Evolutionary conservation across 1,139 yeast genomes (phyloP).

Genomic region (Debaryomycetaceae sp.): DNA sequence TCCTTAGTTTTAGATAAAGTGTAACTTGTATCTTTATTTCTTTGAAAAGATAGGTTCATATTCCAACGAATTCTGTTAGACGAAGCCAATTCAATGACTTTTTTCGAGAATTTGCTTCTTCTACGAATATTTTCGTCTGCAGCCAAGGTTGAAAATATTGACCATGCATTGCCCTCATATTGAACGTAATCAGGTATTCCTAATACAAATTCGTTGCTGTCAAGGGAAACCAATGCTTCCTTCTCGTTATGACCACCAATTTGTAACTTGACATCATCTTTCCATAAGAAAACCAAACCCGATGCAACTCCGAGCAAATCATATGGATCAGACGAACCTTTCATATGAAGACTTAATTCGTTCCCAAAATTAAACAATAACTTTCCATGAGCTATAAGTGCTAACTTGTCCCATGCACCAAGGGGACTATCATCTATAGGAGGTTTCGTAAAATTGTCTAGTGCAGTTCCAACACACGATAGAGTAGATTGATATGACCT

Average conservation of each 20-base stretch:
- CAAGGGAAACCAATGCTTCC: slow-evolving; percentile 57
- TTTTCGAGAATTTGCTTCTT: slow-evolving; percentile 30
- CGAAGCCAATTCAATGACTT: slow-evolving; percentile 37
- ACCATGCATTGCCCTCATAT: slow-evolving; percentile 15
- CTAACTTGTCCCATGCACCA: slow-evolving; percentile 65
- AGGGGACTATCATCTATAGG: slow-evolving; percentile 81
- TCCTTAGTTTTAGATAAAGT: slow-evolving; percentile 29
- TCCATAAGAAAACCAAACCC: slow-evolving; percentile 82
- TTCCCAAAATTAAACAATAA: slow-evolving; percentile 50
- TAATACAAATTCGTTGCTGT: slow-evolving; percentile 64
- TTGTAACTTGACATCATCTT: slow-evolving; percentile 55
- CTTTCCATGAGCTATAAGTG: slow-evolving; percentile 44
- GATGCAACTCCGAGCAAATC: slow-evolving; percentile 63
- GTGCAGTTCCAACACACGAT: slow-evolving; percentile 36
- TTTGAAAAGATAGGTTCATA: slow-evolving; percentile 40
- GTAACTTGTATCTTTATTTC: slow-evolving; percentile 23
- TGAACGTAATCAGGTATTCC: slow-evolving; percentile 58
- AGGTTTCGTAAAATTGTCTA: slow-evolving; percentile 62
- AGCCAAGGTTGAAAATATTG: slow-evolving; percentile 16
- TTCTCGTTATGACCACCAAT: slow-evolving; percentile 65
- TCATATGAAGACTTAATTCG: slow-evolving; percentile 53
- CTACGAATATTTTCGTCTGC: slow-evolving; percentile 18
- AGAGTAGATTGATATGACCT: slow-evolving; percentile 42
- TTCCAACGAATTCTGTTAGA: slow-evolving; percentile 42
- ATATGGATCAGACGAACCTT: slow-evolving; percentile 77